Conservation (phyloP, 495 filamentous ascomycete species). For the Cladorrhinum samala region DNA sequence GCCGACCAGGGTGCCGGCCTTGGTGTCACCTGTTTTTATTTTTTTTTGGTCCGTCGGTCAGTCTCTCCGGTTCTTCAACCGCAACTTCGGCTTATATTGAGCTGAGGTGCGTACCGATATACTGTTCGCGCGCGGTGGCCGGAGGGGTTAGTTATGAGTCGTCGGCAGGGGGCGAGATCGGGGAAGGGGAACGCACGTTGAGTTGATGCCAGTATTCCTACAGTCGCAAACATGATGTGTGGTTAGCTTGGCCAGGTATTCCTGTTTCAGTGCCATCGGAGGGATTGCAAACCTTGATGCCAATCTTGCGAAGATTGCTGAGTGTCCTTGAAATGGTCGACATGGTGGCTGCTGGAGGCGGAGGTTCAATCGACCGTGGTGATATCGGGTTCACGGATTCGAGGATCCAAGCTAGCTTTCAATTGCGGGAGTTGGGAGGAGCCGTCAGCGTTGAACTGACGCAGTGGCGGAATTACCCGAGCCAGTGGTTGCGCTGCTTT, state of each 20-base stretch:
- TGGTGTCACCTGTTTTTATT: slow-evolving; percentile 85
- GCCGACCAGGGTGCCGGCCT: slow-evolving; percentile 82
- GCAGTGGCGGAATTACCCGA: slow-evolving; percentile 16
- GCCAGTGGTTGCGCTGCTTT: slow-evolving; percentile 16
- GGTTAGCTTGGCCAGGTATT: slow-evolving; percentile 17
- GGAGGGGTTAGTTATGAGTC: slow-evolving; percentile 19
- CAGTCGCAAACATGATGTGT: slow-evolving; percentile 12
- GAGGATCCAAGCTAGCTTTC: slow-evolving; percentile 10
- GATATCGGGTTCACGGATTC: slow-evolving; percentile 4
- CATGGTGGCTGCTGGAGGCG: slow-evolving; percentile 55
- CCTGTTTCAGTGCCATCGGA: background rate
- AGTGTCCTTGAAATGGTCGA: slow-evolving; percentile 85
- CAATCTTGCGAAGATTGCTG: slow-evolving; percentile 78
- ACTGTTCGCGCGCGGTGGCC: slow-evolving; percentile 39
- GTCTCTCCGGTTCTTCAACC: slow-evolving; percentile 6
- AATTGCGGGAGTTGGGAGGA: background rate
- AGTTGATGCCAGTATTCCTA: slow-evolving; percentile 89
- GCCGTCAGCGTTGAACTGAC: slow-evolving; percentile 13
- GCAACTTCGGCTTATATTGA: background rate
- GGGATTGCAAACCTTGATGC: slow-evolving; percentile 59
- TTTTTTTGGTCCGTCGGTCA: too few relatives aligned
- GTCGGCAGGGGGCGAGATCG: background rate
- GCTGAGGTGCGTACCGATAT: slow-evolving; percentile 50
- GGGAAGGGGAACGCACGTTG: slow-evolving; percentile 57
- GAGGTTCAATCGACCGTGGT: slow-evolving; percentile 24